Evolutionary conservation across 129 eudicot species (phyloP).

Genomic region (Saposhnikovia divaricata): DNA sequence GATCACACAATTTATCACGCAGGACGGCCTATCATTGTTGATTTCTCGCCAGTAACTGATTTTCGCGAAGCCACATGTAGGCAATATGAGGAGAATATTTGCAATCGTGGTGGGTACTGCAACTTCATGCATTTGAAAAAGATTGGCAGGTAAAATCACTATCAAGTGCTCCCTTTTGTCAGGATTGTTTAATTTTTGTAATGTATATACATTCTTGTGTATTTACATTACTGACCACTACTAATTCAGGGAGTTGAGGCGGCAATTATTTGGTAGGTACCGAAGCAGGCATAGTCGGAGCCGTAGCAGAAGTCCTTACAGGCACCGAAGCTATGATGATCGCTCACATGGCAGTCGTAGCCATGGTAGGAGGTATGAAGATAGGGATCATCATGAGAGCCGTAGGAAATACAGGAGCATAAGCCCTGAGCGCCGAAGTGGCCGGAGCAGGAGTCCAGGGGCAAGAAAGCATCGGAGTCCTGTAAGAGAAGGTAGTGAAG

Average conservation of each 20-base stretch:
- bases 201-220: background rate
- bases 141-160: conserved; percentile 22
- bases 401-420: conserved; percentile 64
- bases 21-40: conserved; percentile 18
- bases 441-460: conserved; percentile 67
- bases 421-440: conserved; percentile 58
- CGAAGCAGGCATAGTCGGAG: conserved; percentile 55
- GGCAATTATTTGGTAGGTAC: conserved; percentile 68
- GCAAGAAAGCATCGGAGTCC: conserved; percentile 48
- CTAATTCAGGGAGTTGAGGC: conserved; percentile 53
- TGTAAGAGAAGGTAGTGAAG: conserved; percentile 83
- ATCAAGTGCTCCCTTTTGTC: background rate
- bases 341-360: conserved; percentile 45
- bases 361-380: conserved; percentile 74
- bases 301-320: conserved; percentile 68
- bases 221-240: background rate
- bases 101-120: conserved; percentile 41
- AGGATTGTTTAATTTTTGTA: too few relatives aligned
- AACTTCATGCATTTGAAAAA: conserved; percentile 37
- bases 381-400: conserved; percentile 57
- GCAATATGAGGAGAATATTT: conserved; percentile 30
- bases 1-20: conserved; percentile 10
- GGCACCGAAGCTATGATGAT: conserved; percentile 84
- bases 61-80: conserved; percentile 40
- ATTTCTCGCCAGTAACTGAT: conserved; percentile 37